Conservation (phyloP, 805 yeast species). For the Pichia cabralensis region DNA sequence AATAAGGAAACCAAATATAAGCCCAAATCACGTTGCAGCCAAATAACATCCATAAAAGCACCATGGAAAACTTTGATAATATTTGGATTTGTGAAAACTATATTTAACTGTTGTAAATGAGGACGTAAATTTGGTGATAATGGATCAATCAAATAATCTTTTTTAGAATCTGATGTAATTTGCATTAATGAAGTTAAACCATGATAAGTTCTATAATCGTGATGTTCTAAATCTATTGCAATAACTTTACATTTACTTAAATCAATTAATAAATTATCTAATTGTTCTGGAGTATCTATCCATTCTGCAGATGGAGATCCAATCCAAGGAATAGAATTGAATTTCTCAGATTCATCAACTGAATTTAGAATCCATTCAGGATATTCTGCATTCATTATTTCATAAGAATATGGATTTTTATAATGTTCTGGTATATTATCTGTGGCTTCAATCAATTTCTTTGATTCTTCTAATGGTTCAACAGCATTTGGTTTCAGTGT, state of each 20-base stretch:
- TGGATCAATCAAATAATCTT: conserved; percentile 83
- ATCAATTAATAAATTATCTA: conserved; percentile 45
- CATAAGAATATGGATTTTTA: conserved; percentile 71
- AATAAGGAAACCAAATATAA: conserved; percentile 79
- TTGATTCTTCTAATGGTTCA: conserved; percentile 42
- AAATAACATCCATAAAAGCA: conserved; percentile 90
- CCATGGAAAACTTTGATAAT: conserved; percentile 91
- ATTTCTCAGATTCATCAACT: conserved; percentile 29
- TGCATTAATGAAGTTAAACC: conserved; percentile 94
- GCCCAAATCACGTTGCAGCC: conserved; percentile 96
- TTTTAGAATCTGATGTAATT: conserved; percentile 51
- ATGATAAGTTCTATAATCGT: conserved; percentile 79
- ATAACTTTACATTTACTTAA: conserved; percentile 47
- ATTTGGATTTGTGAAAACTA: conserved; percentile 68
- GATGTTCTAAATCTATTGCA: conserved; percentile 95
- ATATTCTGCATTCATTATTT: conserved; percentile 61
- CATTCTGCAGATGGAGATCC: conserved; percentile 40
- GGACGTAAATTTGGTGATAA: conserved; percentile 53
- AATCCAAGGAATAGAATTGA: conserved; percentile 50
- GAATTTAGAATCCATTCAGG: conserved; percentile 45
- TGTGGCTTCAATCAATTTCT: conserved; percentile 27
- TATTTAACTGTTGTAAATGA: conserved; percentile 56
- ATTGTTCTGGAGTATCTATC: conserved; percentile 51
- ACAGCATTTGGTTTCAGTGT: conserved; percentile 64
- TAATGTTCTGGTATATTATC: conserved; percentile 48